Evolutionary conservation across 2,329 filamentous ascomycete species (phyloP), one percentile per base, ranked within the genome.

Genomic region (Graphilbum ipis-grandicollis): DNA sequence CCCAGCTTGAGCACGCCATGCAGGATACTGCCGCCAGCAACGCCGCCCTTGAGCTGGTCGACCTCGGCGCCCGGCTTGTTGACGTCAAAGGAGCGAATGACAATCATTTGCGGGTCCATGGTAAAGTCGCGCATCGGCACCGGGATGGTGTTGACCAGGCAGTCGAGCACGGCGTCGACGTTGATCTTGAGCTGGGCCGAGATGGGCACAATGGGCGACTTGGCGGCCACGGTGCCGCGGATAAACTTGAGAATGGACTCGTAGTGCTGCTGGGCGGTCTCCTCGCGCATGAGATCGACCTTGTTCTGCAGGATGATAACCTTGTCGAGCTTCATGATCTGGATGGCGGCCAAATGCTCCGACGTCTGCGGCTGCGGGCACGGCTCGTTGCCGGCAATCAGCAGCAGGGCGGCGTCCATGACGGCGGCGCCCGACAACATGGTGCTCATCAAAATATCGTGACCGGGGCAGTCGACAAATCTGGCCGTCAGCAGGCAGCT

Each of bases 371-470:
- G 90, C 61, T 98, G 90, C 25, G 90, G 90, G 66, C 90, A 96
- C 36, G 83, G 77, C 78, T 98, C 90, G 65, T 98, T 98, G 57
- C 90, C 90, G 43, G 90, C 90, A 56, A 98, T 94, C 38, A 98
- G 71, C 39, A 98, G 75, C 42, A 98, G 73, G 15, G 90, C 90
- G 46, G 90, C 90, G 62, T 98, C 90, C 90, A 98, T 98, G 71
- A 98, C 90, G 46, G 90, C 90, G 50, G 90, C 90, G 54, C 90
- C 90, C 54, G 90, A 98, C 69, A 98, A 78, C 90, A 98, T 98
- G 51, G 90, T 98, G 63, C 88, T 96, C 90, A 98, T 98, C 58
- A 98, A 86, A 85, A 98, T 98, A 65, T 98, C 90, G 82, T 98
- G 90, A 60, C 90, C 90, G 39, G 90, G 90, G 69, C 90, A 96